Conservation (phyloP, 2,329 filamentous ascomycete species). For the Neonectria ditissima region DNA sequence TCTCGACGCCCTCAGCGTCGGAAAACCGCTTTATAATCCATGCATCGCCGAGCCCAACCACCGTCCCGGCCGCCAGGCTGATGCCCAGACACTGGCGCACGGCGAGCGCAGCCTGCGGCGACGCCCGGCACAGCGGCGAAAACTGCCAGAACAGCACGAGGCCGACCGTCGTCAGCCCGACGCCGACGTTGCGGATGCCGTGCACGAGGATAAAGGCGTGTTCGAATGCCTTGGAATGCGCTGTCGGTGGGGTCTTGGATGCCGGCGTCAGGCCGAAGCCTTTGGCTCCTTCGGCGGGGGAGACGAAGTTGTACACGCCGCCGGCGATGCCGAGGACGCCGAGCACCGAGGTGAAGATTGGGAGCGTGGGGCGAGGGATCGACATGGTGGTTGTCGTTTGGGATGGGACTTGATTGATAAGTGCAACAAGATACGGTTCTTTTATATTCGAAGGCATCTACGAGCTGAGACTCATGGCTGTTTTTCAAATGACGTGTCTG, state of each 20-base stretch:
- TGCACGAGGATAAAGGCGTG: not conserved
- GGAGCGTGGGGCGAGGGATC: not conserved
- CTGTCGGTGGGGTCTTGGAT: not conserved
- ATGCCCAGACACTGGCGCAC: not conserved
- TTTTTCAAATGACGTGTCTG: too few relatives aligned
- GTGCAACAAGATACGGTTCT: too few relatives aligned
- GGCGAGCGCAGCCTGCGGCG: not conserved
- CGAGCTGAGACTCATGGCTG: too few relatives aligned
- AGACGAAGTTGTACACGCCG: not conserved
- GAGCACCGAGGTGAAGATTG: not conserved
- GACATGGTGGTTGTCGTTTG: not conserved
- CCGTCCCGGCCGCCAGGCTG: not conserved
- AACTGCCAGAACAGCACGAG: not conserved
- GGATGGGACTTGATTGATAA: too few relatives aligned
- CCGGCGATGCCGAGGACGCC: not conserved
- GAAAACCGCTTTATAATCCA: not conserved
- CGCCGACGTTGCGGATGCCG: not conserved
- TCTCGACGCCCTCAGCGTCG: not conserved
- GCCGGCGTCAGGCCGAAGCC: not conserved
- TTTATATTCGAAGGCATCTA: too few relatives aligned
- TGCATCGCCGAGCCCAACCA: not conserved
- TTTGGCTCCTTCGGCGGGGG: not conserved
- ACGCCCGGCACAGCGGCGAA: not conserved
- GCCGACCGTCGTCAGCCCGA: not conserved
- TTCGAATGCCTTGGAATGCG: not conserved